Conservation (phyloP, 2,329 filamentous ascomycete species). For the Fusarium palustre region DNA sequence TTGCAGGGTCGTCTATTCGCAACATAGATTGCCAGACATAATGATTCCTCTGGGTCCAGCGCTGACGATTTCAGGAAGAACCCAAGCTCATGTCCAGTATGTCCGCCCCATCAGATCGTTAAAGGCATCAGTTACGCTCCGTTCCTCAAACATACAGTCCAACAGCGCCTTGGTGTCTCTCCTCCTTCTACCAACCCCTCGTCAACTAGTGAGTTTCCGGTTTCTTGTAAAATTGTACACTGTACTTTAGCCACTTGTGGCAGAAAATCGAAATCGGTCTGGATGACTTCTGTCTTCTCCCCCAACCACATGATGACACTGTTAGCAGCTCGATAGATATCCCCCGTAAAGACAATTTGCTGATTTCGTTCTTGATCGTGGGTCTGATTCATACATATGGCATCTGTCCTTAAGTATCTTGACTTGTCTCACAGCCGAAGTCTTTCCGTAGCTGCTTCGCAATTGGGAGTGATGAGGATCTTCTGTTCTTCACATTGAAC, state of each 20-base stretch:
- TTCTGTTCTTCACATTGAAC: not conserved
- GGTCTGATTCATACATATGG: not conserved
- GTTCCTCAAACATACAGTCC: not conserved
- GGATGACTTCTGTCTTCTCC: not conserved
- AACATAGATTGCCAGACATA: not conserved
- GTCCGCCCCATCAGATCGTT: not conserved
- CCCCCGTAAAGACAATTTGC: not conserved
- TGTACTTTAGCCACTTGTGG: not conserved
- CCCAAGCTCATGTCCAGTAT: not conserved
- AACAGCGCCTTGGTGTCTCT: not conserved
- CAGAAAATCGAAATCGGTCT: not conserved
- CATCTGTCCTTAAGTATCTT: not conserved
- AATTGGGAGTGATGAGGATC: not conserved
- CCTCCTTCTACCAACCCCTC: rapidly evolving
- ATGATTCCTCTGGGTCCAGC: not conserved
- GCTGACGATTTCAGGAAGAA: not conserved
- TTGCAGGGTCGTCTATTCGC: not conserved
- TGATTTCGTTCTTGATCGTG: not conserved
- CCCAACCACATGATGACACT: not conserved
- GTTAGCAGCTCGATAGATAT: not conserved
- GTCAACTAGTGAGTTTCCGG: rapidly evolving
- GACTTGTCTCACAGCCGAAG: not conserved
- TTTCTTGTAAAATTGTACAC: rapidly evolving
- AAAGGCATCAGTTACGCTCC: not conserved
- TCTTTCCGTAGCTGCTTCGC: not conserved